Base-by-base conservation (phyloP, 805 yeast genomes). In the Candida vaughaniae region DNA sequence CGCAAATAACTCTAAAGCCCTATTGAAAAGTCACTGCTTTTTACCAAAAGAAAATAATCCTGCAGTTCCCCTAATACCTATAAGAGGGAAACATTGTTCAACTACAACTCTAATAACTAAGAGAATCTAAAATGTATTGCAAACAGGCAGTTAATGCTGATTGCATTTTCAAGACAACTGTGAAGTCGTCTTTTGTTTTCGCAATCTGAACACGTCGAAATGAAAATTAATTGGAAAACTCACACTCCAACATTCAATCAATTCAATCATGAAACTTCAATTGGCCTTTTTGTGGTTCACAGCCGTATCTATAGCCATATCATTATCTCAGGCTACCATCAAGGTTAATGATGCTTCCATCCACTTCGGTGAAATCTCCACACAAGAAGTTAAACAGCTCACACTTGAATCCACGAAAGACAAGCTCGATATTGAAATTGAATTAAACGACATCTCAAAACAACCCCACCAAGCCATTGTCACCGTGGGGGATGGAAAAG, bases 381-480 rank as follows among this genome's bases (percentile, higher is more conserved):
- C 66, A 17, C 53, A 47, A 29, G 64, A 57, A 45, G 44, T 62
- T 26, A 58, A 58, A 34, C 56, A 49, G 37, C 47, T 65, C 22
- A 29, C 50, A 3, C 35, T 67, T 33, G 61, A 57, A n/a, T 41
- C 57, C 4, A 52, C 60, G 18, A 60, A 55, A 39, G 71, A 65
- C 38, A 49, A 43, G 29, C 40, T 68, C 16, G 59, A 57, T 11
- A 35, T 68, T 27, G 46, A 48, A 25, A 50, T 66, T 31, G 42
- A 47, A 14, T 40, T 64, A 27, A 44, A 45, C 6, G 60, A 50
- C 12, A 42, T 47, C 8, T 27, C 43, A 2, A 34, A 35, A 4
- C 54, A 47, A 30, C 72, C 74, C 2, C 66, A 62, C 35, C 73
- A 69, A 41, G 36, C 60, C 20, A 47, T 64, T 22, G 38, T 64